Evolutionary conservation across 495 filamentous ascomycete genomes (phyloP).

Genomic region (Trichoderma asperelloides): DNA sequence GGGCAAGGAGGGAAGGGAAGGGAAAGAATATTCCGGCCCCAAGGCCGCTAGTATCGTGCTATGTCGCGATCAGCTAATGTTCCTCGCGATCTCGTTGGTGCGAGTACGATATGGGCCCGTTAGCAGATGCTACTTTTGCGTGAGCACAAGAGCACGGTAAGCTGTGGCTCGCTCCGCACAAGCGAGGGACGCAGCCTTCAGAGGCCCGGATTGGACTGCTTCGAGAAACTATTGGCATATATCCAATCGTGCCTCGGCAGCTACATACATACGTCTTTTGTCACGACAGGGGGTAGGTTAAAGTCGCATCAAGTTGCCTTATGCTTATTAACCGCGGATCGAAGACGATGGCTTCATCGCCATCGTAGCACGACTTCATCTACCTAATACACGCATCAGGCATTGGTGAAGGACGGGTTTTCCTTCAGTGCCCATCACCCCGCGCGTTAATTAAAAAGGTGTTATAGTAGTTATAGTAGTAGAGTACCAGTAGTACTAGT

Average conservation of each 20-base stretch:
- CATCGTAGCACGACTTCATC: no score
- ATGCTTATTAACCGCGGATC: not conserved
- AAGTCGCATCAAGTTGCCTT: conserved; percentile 2
- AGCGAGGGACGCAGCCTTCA: not conserved
- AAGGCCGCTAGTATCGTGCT: not conserved
- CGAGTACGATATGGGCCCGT: not conserved
- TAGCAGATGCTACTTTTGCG: no score
- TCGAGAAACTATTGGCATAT: not conserved
- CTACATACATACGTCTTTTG: not conserved
- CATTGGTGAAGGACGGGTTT: no score
- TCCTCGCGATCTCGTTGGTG: not conserved
- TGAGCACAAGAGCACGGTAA: not conserved
- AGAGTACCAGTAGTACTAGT: no score
- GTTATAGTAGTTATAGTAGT: no score
- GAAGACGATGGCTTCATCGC: not conserved
- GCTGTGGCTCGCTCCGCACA: not conserved
- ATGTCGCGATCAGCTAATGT: no score
- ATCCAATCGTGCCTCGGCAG: not conserved
- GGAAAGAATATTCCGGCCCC: not conserved
- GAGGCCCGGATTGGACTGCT: not conserved
- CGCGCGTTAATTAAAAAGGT: no score
- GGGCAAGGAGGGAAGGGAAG: not conserved
- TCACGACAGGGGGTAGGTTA: not conserved
- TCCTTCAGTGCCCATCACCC: no score
- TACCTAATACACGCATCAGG: no score